Evolutionary conservation across 2,329 filamentous ascomycete species (phyloP).

Genomic region (Hypoxylon sp.): DNA sequence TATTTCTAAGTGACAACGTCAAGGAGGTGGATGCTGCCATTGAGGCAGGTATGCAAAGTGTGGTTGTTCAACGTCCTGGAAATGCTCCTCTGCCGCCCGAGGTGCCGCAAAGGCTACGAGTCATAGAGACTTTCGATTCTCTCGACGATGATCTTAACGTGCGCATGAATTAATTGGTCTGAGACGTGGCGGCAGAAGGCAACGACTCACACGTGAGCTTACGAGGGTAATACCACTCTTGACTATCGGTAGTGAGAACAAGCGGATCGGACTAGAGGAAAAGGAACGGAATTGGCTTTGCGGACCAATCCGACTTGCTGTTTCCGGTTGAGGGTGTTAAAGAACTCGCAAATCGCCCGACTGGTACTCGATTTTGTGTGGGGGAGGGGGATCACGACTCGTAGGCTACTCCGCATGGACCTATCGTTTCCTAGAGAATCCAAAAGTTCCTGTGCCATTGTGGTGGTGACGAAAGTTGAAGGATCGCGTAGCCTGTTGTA

Average conservation of each 20-base stretch:
- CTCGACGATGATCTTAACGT: conserved; percentile 45
- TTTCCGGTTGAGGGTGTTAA: conserved; percentile 31
- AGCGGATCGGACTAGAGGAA: conserved; percentile 23
- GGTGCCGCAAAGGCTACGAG: conserved; percentile 54
- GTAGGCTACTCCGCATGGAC: conserved; percentile 24
- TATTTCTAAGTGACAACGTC: conserved; percentile 87
- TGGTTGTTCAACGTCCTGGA: conserved; percentile 75
- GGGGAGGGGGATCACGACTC: conserved; percentile 24
- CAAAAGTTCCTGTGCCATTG: conserved; percentile 14
- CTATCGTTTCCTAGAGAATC: conserved; percentile 20
- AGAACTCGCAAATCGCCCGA: conserved; percentile 29
- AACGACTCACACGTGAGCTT: conserved; percentile 5
- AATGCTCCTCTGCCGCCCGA: conserved; percentile 73
- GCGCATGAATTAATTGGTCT: conserved; percentile 30
- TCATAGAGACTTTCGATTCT: conserved; percentile 51
- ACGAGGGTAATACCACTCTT: conserved; percentile 14
- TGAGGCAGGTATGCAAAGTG: conserved; percentile 72
- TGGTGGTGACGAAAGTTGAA: conserved; percentile 5
- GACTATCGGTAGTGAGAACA: conserved; percentile 11
- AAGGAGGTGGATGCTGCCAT: conserved; percentile 75
- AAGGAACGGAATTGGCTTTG: conserved; percentile 24
- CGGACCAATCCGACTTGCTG: conserved; percentile 32
- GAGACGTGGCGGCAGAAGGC: conserved; percentile 18
- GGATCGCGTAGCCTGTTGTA: conserved; percentile 12
- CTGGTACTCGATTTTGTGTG: conserved; percentile 33